Conservation (phyloP, 108 stramenopile genomes). For the Mayamaea pseudoterrestris region DNA sequence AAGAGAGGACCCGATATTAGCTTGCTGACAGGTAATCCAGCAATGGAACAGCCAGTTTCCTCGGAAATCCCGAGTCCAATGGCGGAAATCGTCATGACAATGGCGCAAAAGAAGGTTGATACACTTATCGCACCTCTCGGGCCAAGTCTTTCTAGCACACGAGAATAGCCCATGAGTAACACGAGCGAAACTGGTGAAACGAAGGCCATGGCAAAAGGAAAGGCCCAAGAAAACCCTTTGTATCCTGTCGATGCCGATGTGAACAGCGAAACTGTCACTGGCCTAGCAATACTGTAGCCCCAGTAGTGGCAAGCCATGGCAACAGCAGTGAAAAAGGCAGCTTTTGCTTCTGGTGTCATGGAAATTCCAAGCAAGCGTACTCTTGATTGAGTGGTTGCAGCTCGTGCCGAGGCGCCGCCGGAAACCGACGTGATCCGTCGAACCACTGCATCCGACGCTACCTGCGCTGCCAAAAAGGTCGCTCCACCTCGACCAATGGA, state of each 20-base stretch:
- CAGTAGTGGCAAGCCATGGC: constrained; percentile 70
- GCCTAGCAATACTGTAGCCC: constrained; percentile 64
- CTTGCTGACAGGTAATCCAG: constrained; percentile 33
- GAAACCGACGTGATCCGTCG: background rate
- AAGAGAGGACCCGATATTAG: constrained; percentile 47
- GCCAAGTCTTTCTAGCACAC: constrained; percentile 39
- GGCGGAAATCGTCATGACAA: constrained; percentile 24
- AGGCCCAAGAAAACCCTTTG: constrained; percentile 29
- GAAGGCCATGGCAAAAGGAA: constrained; percentile 66
- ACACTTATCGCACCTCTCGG: constrained; percentile 44
- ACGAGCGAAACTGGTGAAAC: constrained; percentile 47
- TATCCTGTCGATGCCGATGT: constrained; percentile 66
- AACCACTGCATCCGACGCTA: no score
- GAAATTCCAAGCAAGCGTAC: background rate
- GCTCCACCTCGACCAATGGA: constrained; percentile 6
- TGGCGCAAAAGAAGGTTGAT: constrained; percentile 39
- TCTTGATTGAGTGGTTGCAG: background rate
- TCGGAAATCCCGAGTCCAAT: constrained; percentile 17
- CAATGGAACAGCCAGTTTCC: constrained; percentile 10
- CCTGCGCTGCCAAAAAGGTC: background rate
- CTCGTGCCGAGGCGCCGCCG: background rate
- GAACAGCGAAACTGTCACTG: constrained; percentile 57
- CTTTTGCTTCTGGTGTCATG: constrained; percentile 27
- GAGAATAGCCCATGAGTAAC: constrained; percentile 39
- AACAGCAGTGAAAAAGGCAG: constrained; percentile 51